Evolutionary conservation across 129 eudicot genomes (phyloP).

Genomic region (Pittosporum tobira): DNA sequence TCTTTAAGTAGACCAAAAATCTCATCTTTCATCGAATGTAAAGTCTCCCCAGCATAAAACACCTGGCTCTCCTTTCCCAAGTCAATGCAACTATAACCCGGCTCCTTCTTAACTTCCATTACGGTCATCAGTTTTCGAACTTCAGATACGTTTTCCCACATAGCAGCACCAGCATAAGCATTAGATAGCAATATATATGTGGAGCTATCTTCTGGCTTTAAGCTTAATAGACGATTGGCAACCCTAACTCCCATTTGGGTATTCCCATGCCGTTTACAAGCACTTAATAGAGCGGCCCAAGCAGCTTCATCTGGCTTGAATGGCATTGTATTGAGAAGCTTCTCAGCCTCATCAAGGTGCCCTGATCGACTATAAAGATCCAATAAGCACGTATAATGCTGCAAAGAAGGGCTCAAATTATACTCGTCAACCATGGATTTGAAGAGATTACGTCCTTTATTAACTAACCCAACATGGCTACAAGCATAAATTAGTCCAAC

Average conservation of each 20-base stretch:
- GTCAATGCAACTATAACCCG: conserved; percentile 68
- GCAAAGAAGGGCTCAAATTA: conserved; percentile 51
- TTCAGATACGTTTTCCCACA: conserved; percentile 71
- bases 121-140: conserved; percentile 57
- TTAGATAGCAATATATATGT: conserved; percentile 57
- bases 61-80: conserved; percentile 58
- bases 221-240: conserved; percentile 48
- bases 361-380: conserved; percentile 86
- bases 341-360: conserved; percentile 65
- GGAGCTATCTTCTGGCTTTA: conserved; percentile 60
- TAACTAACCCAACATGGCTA: conserved; percentile 86
- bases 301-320: conserved; percentile 75
- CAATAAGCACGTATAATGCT: conserved; percentile 73
- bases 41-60: conserved; percentile 66
- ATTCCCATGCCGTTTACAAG: conserved; percentile 51
- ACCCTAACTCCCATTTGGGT: conserved; percentile 52
- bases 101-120: conserved; percentile 56
- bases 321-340: conserved; percentile 65
- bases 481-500: conserved; percentile 77
- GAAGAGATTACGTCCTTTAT: conserved; percentile 56
- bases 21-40: conserved; percentile 43
- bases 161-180: conserved; percentile 54
- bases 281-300: conserved; percentile 78
- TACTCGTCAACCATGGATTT: conserved; percentile 60
- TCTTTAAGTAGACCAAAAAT: conserved; percentile 46